Conservation (phyloP, 192 early-diverging fungal genomes). For the Coemansia sp. region DNA sequence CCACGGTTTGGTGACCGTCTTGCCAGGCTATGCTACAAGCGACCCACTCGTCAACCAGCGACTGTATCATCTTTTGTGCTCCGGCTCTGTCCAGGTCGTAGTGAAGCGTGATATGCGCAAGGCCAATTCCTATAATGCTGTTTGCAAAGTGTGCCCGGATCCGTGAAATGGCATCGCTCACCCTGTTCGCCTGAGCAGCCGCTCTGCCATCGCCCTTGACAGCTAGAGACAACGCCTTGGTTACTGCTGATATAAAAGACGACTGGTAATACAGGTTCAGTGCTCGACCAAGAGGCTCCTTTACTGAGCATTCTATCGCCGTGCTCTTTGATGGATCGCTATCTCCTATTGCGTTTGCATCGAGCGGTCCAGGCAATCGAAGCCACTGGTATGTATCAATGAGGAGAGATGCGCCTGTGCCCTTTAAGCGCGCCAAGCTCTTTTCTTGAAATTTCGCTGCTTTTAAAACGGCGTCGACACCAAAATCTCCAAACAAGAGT, state of each 20-base stretch:
- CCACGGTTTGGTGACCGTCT: slow-evolving; percentile 17
- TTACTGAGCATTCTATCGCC: slow-evolving; percentile 1
- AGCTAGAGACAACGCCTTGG: slow-evolving; percentile 25
- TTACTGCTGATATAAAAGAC: slow-evolving; percentile 27
- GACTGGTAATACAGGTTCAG: slow-evolving; percentile 43
- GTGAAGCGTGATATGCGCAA: slow-evolving; percentile 32
- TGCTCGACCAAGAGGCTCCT: slow-evolving; percentile 38
- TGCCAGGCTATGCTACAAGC: slow-evolving; percentile 24
- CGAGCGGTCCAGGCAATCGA: slow-evolving; percentile 33
- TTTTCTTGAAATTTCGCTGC: slow-evolving; percentile 20
- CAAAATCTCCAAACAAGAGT: slow-evolving; percentile 54
- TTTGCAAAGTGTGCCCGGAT: slow-evolving; percentile 36
- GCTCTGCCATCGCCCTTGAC: slow-evolving; percentile 27
- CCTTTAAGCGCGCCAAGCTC: slow-evolving; percentile 10
- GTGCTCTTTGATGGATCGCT: background rate
- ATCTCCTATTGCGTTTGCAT: slow-evolving; percentile 26
- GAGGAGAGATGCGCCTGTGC: slow-evolving; percentile 32
- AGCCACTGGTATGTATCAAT: slow-evolving; percentile 50
- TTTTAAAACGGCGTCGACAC: slow-evolving; percentile 28
- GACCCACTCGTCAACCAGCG: slow-evolving; percentile 23
- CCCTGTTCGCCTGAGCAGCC: slow-evolving; percentile 5
- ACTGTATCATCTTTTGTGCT: slow-evolving; percentile 7
- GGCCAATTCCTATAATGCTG: slow-evolving; percentile 21
- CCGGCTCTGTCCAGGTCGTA: background rate
- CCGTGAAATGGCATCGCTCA: slow-evolving; percentile 27